A percentile compares a stretch with the other conserved stretches of the same genome.
Evolutionary conservation across 169 alveolate genomes (phyloP).

Genomic region (Plasmodium sp.): DNA sequence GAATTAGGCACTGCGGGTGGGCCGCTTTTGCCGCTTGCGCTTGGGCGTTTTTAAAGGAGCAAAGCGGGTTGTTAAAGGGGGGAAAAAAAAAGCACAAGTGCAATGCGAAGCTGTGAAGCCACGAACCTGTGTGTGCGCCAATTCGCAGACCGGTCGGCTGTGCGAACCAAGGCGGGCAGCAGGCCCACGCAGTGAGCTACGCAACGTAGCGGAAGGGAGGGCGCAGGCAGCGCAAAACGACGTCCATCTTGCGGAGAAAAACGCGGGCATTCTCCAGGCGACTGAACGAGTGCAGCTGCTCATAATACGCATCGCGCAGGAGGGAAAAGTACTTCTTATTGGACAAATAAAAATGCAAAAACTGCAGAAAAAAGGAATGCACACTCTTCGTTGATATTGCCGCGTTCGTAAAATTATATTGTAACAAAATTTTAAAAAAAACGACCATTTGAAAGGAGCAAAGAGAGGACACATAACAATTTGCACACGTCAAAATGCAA

Average conservation of each 20-base stretch:
- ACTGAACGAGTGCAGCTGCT: not conserved
- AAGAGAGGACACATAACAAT: constrained; percentile 13
- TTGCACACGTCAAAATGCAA: constrained; percentile 10
- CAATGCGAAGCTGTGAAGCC: not conserved
- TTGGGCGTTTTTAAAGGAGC: not conserved
- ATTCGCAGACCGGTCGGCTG: not conserved
- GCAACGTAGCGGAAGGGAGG: constrained; percentile 8
- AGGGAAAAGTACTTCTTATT: constrained; percentile 27
- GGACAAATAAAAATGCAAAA: constrained; percentile 6
- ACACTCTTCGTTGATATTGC: constrained; percentile 9
- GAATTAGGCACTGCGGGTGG: not conserved
- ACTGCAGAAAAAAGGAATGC: constrained; percentile 18
- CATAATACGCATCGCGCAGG: constrained; percentile 15
- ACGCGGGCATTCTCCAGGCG: not conserved
- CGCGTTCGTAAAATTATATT: constrained; percentile 36
- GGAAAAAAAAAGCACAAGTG: not conserved
- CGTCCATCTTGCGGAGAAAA: constrained; percentile 24
- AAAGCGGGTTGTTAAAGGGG: not conserved
- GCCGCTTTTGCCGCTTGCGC: not conserved
- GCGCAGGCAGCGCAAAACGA: not conserved
- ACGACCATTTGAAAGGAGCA: constrained; percentile 18
- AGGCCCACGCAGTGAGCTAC: not conserved
- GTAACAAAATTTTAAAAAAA: constrained; percentile 10
- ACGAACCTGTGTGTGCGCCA: not conserved
- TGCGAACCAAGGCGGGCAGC: not conserved